Evolutionary conservation across 768 basidiomycete genomes (phyloP), one percentile per base, ranked within the genome.

Genomic region (Strobilomyces echinocephalus): DNA sequence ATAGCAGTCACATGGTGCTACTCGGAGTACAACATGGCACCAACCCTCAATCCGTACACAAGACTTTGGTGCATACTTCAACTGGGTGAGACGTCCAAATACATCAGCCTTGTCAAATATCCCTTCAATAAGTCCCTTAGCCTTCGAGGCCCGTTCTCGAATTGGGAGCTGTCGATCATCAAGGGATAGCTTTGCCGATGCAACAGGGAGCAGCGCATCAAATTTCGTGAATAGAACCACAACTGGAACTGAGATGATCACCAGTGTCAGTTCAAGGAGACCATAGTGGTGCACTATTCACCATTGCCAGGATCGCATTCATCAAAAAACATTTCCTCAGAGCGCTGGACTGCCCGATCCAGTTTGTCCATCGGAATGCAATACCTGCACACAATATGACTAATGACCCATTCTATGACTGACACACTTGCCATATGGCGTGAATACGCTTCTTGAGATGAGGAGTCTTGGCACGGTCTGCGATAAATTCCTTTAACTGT

Each of bases 141-240:
- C 52, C 30, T 46, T 54, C 9, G 20, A 31, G 1, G 39, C 4
- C 14, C 2, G 33, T 8, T 46, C 44, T n/a, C 4, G 12, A 2
- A 9, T 4, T 2, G 43, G 18, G 4, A 49, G 16, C 4, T 12
- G 36, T 16, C 26, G n/a, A 46, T 49, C 36, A 16, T 8, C 16
- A 18, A 18, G 18, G 2, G 18, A 1, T 12, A 57, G 10, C 16
- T 31, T 54, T 20, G 33, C 33, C 2, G 49, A 1, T 8, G 53
- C 56, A 3, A 38, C 20, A 3, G 48, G 11, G 26, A 35, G 26
- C 7, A 57, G 49, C 3, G 56, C 53, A 35, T 57, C 53, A 20
- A 42, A 57, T 16, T 57, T 57, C 1, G 53, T 58, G 46, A 58
- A 56, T 18, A 56, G 5, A 8, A 58, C 49, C 1, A 57, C 15